Evolutionary conservation across 805 yeast genomes (phyloP).

Genomic region (Saturnispora serradocipensis): DNA sequence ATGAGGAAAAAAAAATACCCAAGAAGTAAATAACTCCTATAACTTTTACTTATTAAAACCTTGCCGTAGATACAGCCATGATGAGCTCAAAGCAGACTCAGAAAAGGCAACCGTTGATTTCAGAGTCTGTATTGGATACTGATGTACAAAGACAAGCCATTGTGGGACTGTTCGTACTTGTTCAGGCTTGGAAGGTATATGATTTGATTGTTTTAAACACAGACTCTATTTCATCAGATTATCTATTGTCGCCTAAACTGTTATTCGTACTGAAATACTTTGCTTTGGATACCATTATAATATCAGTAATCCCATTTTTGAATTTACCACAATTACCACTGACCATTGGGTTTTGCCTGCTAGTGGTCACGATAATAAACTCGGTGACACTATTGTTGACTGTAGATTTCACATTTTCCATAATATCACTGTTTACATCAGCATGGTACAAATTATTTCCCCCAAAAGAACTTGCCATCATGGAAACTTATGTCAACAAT

Average conservation of each 20-base stretch:
- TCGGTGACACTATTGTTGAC: conserved; percentile 45
- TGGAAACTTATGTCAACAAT: conserved; percentile 28
- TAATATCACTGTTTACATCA: conserved; percentile 22
- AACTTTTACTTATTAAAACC: background rate
- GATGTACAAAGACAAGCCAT: conserved; percentile 69
- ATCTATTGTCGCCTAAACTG: conserved; percentile 31
- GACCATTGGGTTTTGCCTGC: conserved; percentile 43
- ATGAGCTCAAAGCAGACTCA: background rate
- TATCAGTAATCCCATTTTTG: conserved; percentile 64
- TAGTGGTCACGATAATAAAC: conserved; percentile 40
- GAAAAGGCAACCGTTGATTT: conserved; percentile 38
- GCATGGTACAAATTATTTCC: conserved; percentile 17
- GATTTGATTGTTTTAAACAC: conserved; percentile 55
- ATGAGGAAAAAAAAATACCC: background rate
- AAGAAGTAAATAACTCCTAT: background rate
- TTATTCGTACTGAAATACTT: conserved; percentile 63
- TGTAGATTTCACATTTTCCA: conserved; percentile 40
- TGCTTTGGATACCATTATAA: conserved; percentile 58
- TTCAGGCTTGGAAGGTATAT: conserved; percentile 83
- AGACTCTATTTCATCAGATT: conserved; percentile 16
- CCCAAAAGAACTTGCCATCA: conserved; percentile 25
- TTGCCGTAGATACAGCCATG: background rate
- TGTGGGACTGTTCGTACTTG: conserved; percentile 53
- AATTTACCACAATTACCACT: conserved; percentile 69
- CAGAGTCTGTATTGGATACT: conserved; percentile 56